Base-by-base conservation (phyloP, 129 eudicot species). In the Rutidosis leptorrhynchoides region DNA sequence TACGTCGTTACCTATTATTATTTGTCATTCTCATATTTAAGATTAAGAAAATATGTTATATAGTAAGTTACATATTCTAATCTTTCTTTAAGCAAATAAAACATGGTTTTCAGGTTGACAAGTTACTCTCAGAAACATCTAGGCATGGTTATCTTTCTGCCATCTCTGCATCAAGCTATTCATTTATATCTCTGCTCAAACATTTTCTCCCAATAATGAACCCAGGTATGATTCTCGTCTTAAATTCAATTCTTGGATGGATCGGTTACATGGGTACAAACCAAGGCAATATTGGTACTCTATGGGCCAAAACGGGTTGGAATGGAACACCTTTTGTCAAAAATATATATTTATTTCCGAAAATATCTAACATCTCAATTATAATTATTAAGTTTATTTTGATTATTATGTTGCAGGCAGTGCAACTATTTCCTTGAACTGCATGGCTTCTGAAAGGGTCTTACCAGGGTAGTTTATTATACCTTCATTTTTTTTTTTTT, bases 91-190 rank as follows among this genome's bases (percentile, higher is more conserved):
- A 29, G 4, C 63, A 26, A 27, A 58, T 58, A 2, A 26, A 58
- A 22, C 23, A 58, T 12, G 63, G 22, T 58, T 58, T 27, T 5
- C 63, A 58, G 63, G 63, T 58, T 58, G 16, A 12, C 20, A 58
- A 58, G 27, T 1, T 1, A 0, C 63, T 58, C 22, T 1, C 8
- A 15, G 11, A 6, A 16, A 58, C 63, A 58, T 58, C 63, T 26
- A 58, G 63, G 33, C 14, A 15, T 16, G 63, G 63, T 21, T 58
- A 58, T 26, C 63, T 58, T 25, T 12, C 40, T 27, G 63, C 63
- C 63, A 58, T 58, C 63, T 58, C 63, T 23, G 37, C 63, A 6
- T 58, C 63, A 58, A 58, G 63, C 63, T 58, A 58, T 27, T 58
- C 63, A 2, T 58, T 58, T 28, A 22, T 58, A 58, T 58, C 63